Evolutionary conservation across 805 yeast genomes (phyloP), one percentile per base, ranked within the genome.

Genomic region (Yarrowia sp.): DNA sequence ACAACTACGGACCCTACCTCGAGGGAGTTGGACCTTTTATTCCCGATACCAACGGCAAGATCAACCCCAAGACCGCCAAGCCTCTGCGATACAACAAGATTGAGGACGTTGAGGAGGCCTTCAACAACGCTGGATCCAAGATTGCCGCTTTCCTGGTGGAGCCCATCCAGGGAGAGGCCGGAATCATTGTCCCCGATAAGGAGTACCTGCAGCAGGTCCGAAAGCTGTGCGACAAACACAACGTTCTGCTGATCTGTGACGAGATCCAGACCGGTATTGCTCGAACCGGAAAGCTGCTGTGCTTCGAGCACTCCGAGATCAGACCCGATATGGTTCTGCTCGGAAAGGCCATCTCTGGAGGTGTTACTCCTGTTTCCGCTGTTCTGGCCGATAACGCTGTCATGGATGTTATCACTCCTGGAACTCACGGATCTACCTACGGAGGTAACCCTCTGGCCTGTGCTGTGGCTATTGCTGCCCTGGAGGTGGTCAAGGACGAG

Each of bases 121-220:
- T 92, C 72, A 79, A 82, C 69, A 84, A 84, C 65, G 91, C 93
- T 28, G 97, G 97, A 69, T 93, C 89, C 75, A 87, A 86, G 75
- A 86, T 93, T 69, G 96, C 97, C 50, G 98, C 97, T 45, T 84
- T 93, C 69, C 79, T 93, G 69, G 84, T 93, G 71, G 98, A 93
- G 79, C 98, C 98, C 68, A 92, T 92, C 73, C 98, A 93, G 77
- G 98, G 98, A 76, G 98, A 93, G 77, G 98, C 98, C 38, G 98
- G 98, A 71, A 93, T 93, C 69, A 93, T 92, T 32, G 97, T 92
- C 31, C 98, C 98, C 64, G 95, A 95, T 69, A 78, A 75, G 58
- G 96, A 84, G 71, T 93, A 92, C 79, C 83, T 93, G 70, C 77
- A 86, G 63, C 79, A 81, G 71, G 97, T 92, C 36, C 84, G 84